Evolutionary conservation across 805 yeast species (phyloP), one percentile per base, ranked within the genome.

Genomic region (Zygosaccharomyces rouxii): DNA sequence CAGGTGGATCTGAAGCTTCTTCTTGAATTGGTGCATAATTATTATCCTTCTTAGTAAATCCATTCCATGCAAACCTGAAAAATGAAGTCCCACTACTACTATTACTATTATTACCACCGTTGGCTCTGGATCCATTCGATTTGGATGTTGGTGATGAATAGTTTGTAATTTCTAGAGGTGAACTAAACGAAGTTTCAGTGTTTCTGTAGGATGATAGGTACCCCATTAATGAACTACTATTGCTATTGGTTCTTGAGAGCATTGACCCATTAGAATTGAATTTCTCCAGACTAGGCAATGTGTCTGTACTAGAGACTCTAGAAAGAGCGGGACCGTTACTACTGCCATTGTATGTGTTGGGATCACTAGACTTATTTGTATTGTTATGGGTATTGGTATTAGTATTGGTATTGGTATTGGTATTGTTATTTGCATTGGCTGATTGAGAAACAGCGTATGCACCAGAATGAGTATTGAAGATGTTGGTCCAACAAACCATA

Each of bases 11-110:
- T 18, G 52, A 50, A 19, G 51, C 47, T 38, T 56, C 58, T 18
- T 53, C 60, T 19, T 53, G 51, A n/a, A 53, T 52, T 7, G 53
- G 45, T 38, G 52, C 47, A 31, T 58, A 54, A 13, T 19, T 33
- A 13, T 44, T 46, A 11, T 56, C 58, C 44, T 52, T 46, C 45
- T 62, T 58, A 44, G 47, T 56, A 46, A 58, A 62, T 7, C 61
- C 63, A n/a, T 59, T 53, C 76, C 76, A 53, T 59, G 73, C 57
- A 43, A 63, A 60, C 30, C 56, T 54, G 42, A 63, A 60, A 87
- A 80, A 21, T 73, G 59, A 46, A 69, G 74, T 31, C 60, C 53
- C 38, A 18, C 47, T 48, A 11, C 29, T 25, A 11, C 41, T 46
- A 35, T 38, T 48, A 14, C 37, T 44, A 11, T 40, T 47, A 25